Evolutionary conservation across 441 rosid genomes (phyloP).

Genomic region (Eruca vesicaria): DNA sequence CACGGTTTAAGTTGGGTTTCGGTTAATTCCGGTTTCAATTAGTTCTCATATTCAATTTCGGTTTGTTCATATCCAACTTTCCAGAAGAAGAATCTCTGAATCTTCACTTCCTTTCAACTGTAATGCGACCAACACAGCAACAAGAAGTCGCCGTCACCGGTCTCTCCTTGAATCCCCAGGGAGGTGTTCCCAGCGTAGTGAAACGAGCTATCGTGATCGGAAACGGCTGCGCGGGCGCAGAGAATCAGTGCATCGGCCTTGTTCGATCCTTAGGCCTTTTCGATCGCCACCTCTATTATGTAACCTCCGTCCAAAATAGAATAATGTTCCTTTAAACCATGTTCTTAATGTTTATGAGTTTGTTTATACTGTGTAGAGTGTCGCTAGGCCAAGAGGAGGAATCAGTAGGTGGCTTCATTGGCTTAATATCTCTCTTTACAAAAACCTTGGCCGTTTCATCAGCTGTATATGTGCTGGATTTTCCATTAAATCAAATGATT

Average conservation of each 20-base stretch:
- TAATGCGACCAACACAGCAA: constrained; percentile 39
- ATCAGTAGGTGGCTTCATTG: constrained; percentile 57
- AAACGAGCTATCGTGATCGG: constrained; percentile 58
- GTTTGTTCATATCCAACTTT: constrained; percentile 23
- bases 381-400: constrained; percentile 54
- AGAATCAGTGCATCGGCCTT: constrained; percentile 68
- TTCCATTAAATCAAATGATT: constrained; percentile 22
- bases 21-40: neutral
- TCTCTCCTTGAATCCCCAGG: constrained; percentile 23
- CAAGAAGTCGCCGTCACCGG: constrained; percentile 32
- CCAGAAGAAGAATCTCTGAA: neutral
- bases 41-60: constrained; percentile 20
- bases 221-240: constrained; percentile 74
- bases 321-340: too few relatives aligned
- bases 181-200: constrained; percentile 31
- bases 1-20: neutral
- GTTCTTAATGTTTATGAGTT: neutral
- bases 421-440: constrained; percentile 52
- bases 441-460: constrained; percentile 30
- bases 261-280: constrained; percentile 62
- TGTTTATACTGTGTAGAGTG: constrained; percentile 42
- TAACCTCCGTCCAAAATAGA: constrained; percentile 30
- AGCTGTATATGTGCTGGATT: constrained; percentile 35
- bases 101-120: constrained; percentile 3
- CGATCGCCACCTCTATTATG: constrained; percentile 45